Conservation (phyloP, 2,329 filamentous ascomycete species). For the Calonectria pteridis region DNA sequence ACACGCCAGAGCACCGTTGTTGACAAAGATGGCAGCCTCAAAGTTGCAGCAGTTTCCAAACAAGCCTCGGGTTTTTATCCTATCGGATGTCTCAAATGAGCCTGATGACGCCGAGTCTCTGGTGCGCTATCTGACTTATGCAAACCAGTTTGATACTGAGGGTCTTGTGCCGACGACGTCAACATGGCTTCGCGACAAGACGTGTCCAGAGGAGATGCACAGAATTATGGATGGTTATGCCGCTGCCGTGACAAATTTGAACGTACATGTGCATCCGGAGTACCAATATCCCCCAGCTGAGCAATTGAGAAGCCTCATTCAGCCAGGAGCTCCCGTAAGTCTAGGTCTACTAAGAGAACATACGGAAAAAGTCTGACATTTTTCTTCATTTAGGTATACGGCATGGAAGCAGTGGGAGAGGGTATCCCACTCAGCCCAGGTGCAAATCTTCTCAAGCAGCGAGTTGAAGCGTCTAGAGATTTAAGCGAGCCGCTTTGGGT, state of each 20-base stretch:
- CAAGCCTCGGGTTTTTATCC: slow-evolving; percentile 17
- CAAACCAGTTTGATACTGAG: slow-evolving; percentile 13
- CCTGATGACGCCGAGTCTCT: slow-evolving; percentile 24
- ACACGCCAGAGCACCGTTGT: neutral
- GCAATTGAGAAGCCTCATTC: neutral
- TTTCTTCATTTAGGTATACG: slow-evolving; percentile 35
- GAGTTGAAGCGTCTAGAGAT: slow-evolving; percentile 36
- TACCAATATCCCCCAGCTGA: slow-evolving; percentile 54
- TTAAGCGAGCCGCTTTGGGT: slow-evolving; percentile 45
- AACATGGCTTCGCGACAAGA: slow-evolving; percentile 20
- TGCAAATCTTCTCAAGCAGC: slow-evolving; percentile 52
- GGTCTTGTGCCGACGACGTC: slow-evolving; percentile 8
- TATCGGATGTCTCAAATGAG: slow-evolving; percentile 18
- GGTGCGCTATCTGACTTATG: slow-evolving; percentile 16
- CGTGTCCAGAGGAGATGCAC: slow-evolving; percentile 56
- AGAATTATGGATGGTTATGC: slow-evolving; percentile 57
- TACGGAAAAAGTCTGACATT: neutral
- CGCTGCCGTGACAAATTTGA: slow-evolving; percentile 58
- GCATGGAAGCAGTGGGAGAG: slow-evolving; percentile 46
- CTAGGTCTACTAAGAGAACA: too few species aligned
- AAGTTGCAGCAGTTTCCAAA: neutral
- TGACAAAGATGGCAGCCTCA: neutral
- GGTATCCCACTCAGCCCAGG: slow-evolving; percentile 50
- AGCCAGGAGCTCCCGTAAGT: neutral
- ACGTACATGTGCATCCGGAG: slow-evolving; percentile 58